A percentile compares a stretch with the other conserved stretches of the same genome.
Evolutionary conservation across 139 green algal genomes (phyloP).

Genomic region (Astrephomene gubernaculifera): DNA sequence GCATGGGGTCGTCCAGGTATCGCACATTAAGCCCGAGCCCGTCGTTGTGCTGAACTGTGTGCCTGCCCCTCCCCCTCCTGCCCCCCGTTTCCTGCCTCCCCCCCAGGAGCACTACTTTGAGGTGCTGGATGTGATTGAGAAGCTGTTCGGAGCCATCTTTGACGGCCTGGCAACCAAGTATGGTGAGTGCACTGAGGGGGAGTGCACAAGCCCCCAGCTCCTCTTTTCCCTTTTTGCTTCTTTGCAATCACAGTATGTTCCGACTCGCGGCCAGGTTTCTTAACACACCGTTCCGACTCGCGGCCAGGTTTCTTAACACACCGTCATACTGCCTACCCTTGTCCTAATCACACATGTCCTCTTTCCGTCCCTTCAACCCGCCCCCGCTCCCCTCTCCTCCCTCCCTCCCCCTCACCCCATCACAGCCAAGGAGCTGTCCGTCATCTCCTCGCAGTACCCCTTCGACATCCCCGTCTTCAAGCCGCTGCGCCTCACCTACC

Average conservation of each 20-base stretch:
- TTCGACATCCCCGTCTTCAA: conserved; percentile 91
- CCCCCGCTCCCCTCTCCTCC: background rate
- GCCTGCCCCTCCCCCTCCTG: too few species aligned
- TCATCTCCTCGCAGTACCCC: conserved; percentile 91
- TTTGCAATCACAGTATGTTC: background rate
- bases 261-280: background rate
- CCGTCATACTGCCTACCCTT: background rate
- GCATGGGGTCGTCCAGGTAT: too few species aligned
- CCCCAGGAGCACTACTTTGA: conserved; percentile 98
- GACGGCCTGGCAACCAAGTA: conserved; percentile 79
- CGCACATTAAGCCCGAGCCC: too few species aligned
- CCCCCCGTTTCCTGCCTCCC: too few species aligned
- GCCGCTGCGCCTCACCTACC: conserved; percentile 88
- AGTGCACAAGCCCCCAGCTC: background rate
- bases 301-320: background rate
- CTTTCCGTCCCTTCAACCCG: too few species aligned
- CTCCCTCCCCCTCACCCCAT: background rate
- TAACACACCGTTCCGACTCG: background rate
- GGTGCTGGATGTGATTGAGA: conserved; percentile 95
- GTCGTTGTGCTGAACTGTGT: too few species aligned
- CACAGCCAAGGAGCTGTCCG: conserved; percentile 75
- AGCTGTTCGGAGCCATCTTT: conserved; percentile 95
- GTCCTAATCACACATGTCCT: background rate
- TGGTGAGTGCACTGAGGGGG: conserved; percentile 19
- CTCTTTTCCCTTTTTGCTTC: background rate